Evolutionary conservation across 495 filamentous ascomycete species (phyloP), one percentile per base, ranked within the genome.

Genomic region (Daldinia grandis): DNA sequence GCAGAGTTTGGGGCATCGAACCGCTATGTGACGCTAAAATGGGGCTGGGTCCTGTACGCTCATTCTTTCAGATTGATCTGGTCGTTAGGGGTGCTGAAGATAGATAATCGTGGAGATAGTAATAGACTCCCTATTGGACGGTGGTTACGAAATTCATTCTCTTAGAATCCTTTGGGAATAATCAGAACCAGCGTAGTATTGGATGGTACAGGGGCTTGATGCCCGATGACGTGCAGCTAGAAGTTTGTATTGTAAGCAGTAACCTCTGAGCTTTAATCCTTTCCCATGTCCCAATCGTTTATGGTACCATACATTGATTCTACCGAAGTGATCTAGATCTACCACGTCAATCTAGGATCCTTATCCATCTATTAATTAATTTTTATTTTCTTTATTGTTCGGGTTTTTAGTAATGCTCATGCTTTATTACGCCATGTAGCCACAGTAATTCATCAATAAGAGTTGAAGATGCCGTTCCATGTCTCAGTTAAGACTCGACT

Each of bases 221-320:
- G 47, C 21, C 42, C 28, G 17, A 59, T 60, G 55, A 60, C 64
- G 56, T 60, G 64, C 55, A 66, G 50, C 56, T 56, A 28, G 58
- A 62, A 50, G 57, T 27, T 53, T 30, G 14, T 12, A 44, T 51
- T 1, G 42, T 21, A 47, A 21, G n/a, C n/a, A n/a, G n/a, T n/a
- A n/a, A n/a, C n/a, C n/a, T n/a, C n/a, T n/a, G n/a, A n/a, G 7
- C 7, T 19, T 21, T 2, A 47, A 6, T 19, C 7, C 42, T 3
- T 47, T 47, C 19, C 9, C 10, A 47, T 47, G 21, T 47, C 42
- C 24, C 42, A 47, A 24, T 24, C 9, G 21, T 21, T 47, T 21
- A 0, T 24, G 12, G 42, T 47, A 47, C 19, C 19, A 47, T 47
- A 47, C 10, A 9, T n/a, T n/a, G n/a, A n/a, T 21, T 10, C 9